A percentile compares a stretch with the other conserved stretches of the same genome.
Evolutionary conservation across 345 rosid species (phyloP).

Genomic region (Hevea brasiliensis): DNA sequence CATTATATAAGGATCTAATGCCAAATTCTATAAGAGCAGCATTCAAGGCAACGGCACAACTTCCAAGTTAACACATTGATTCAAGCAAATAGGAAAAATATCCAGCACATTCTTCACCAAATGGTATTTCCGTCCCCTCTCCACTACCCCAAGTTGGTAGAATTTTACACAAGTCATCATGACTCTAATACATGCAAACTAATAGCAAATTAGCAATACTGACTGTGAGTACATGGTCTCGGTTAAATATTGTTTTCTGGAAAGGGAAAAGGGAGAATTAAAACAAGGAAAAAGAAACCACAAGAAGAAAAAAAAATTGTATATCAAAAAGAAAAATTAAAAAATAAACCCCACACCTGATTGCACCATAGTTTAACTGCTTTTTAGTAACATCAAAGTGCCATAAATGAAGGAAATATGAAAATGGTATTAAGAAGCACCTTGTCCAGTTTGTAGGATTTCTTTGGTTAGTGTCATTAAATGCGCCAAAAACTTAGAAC

Average conservation of each 20-base stretch:
- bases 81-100: background rate
- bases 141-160: background rate
- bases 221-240: too few relatives aligned
- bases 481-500: conserved; percentile 88
- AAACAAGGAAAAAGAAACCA: background rate
- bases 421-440: conserved; percentile 31
- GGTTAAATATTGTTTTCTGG: background rate
- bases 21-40: conserved; percentile 3
- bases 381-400: background rate
- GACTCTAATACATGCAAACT: too few relatives aligned
- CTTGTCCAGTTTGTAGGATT: conserved; percentile 90
- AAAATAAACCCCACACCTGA: background rate
- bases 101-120: too few relatives aligned
- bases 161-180: too few relatives aligned
- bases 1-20: background rate
- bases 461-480: conserved; percentile 96
- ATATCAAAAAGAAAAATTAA: background rate
- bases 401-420: background rate
- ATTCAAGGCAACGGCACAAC: background rate
- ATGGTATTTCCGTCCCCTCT: too few relatives aligned
- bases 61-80: background rate
- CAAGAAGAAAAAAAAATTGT: background rate
- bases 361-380: background rate
- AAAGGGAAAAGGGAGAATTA: too few relatives aligned
- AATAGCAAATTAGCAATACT: too few relatives aligned